Base-by-base conservation (phyloP, 306 rosid genomes). In the Prunus salicina region DNA sequence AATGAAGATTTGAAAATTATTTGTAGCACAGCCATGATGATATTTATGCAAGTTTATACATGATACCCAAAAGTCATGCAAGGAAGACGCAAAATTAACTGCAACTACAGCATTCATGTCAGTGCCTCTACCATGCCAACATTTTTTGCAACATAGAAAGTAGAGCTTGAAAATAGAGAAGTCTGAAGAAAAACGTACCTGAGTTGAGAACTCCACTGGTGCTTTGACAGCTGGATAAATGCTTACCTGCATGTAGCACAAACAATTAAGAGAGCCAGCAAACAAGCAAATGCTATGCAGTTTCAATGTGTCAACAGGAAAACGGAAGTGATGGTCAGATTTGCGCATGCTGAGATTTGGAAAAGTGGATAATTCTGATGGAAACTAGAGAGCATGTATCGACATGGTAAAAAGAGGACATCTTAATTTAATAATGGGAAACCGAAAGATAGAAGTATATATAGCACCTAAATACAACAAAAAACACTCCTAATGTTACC, bases 161-260 rank as follows among this genome's bases (percentile, higher is more conserved):
- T 62, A 47, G 20, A 27, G 74, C 22, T 46, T 8, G n/a, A 64
- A 76, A 8, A 57, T 18, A 49, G 73, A 47, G 15, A 25, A 20
- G 3, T 5, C 32, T 45, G 24, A 45, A 8, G 43, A 7, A 71
- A 74, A 72, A 50, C 81, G n/a, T 82, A 92, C 99, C 93, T 88
- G 97, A 74, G 88, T 80, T 34, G 96, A 92, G 82, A 84, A 83
- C 76, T 92, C 98, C 72, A 87, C 84, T 2, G 98, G 96, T 76
- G 99, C 96, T 91, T 92, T 95, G 41, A 89, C 91, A 49, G 97
- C 88, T 38, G 98, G 99, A 75, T 92, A 92, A 67, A 95, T 87
- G 88, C 97, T 92, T 71, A 95, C 91, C 97, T 95, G 85, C 78
- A 86, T 72, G 76, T 43, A 73, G 68, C 71, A 76, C 69, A 66